phyloP scores from a whole-genome alignment of 2,329 filamentous ascomycete genomes.

The Pezicula neosporulosa region DNA sequence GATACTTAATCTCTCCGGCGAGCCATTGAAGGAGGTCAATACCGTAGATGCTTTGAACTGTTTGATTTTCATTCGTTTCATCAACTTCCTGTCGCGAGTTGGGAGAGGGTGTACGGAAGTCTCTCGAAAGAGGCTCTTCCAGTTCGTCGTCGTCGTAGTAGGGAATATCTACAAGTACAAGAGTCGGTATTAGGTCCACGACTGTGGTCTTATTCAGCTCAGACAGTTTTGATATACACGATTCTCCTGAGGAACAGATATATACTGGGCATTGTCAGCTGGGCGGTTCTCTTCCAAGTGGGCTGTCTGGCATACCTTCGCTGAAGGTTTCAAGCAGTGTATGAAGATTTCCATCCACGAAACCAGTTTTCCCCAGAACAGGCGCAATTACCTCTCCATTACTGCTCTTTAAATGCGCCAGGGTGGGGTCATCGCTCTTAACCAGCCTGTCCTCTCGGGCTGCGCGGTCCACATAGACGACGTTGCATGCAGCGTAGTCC shows the following conservation, averaged over 20 bases:
- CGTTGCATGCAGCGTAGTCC: constrained; percentile 39
- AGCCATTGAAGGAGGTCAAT: constrained; percentile 43
- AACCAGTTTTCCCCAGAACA: constrained; percentile 19
- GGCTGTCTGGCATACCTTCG: constrained; percentile 40
- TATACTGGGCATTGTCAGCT: constrained; percentile 39
- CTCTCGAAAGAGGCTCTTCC: constrained; percentile 25
- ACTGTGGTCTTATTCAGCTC: constrained; percentile 44
- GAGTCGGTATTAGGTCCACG: constrained; percentile 46
- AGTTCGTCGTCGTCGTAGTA: constrained; percentile 36
- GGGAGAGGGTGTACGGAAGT: constrained; percentile 27
- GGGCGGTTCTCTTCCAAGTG: constrained; percentile 3
- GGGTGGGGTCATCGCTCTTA: constrained; percentile 27
- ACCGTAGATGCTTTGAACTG: constrained; percentile 43
- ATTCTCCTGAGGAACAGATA: constrained; percentile 47
- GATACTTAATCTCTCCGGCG: constrained; percentile 44
- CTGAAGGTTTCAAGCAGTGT: constrained; percentile 46
- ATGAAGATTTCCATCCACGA: constrained; percentile 44
- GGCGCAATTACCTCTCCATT: constrained; percentile 10
- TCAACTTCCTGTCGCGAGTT: constrained; percentile 33
- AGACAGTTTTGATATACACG: constrained; percentile 48
- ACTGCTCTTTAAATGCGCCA: constrained; percentile 22
- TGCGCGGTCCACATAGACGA: constrained; percentile 39
- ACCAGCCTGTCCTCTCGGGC: constrained; percentile 32
- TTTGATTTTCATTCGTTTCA: constrained; percentile 29
- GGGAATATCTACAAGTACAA: constrained; percentile 51